A percentile compares a stretch with the other conserved stretches of the same genome.
Evolutionary conservation across 2,329 filamentous ascomycete genomes (phyloP).

Genomic region (Lachnellula arida): DNA sequence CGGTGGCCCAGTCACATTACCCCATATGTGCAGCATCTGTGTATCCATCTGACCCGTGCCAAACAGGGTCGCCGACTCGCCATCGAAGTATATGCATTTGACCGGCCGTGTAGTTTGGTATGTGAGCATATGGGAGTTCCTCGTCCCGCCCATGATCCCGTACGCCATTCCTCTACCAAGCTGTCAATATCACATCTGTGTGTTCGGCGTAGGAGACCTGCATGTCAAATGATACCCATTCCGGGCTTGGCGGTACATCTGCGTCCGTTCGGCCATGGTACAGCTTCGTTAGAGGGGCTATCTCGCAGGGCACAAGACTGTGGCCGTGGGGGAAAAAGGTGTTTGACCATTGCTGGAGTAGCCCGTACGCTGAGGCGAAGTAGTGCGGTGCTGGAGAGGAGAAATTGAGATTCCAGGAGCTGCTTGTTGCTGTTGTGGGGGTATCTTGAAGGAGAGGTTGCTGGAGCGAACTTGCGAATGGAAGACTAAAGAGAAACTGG

Average conservation of each 20-base stretch:
- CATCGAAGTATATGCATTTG: constrained; percentile 46
- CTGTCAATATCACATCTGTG: constrained; percentile 2
- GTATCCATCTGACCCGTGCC: constrained; percentile 42
- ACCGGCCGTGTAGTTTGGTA: constrained; percentile 43
- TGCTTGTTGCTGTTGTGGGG: background rate
- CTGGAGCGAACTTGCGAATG: background rate
- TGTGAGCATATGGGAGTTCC: constrained; percentile 42
- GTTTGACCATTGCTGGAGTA: constrained; percentile 47
- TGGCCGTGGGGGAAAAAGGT: constrained; percentile 48
- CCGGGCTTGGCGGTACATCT: constrained; percentile 41
- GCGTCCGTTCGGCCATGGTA: constrained; percentile 44
- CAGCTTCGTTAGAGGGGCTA: constrained; percentile 43
- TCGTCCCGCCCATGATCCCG: constrained; percentile 44
- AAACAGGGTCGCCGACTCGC: constrained; percentile 45
- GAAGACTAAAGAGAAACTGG: background rate
- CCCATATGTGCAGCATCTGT: constrained; percentile 47
- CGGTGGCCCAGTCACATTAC: constrained; percentile 38
- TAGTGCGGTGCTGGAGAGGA: constrained; percentile 44
- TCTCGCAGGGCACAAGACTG: constrained; percentile 41
- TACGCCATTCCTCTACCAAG: constrained; percentile 45
- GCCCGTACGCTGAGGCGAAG: constrained; percentile 42
- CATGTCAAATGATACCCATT: constrained; percentile 49
- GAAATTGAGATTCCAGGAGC: constrained; percentile 39
- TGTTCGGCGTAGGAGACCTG: constrained; percentile 15
- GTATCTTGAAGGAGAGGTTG: background rate